Percentiles rank a stretch among this genome's conserved stretches.
Evolutionary conservation across 495 filamentous ascomycete species (phyloP).

Genomic region (Viridothelium virens): DNA sequence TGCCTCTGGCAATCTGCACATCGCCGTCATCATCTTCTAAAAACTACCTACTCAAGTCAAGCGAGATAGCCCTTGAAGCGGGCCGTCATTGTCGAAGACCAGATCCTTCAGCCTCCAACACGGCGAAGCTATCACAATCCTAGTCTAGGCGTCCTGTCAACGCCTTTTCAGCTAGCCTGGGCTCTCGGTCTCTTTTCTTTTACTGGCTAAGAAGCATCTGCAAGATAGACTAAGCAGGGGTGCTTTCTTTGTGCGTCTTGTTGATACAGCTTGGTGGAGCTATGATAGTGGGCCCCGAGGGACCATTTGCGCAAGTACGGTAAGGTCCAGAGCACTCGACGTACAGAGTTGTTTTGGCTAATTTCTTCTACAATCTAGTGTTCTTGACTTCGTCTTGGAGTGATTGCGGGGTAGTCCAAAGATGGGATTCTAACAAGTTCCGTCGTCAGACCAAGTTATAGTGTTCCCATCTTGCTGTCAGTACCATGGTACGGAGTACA

Average conservation of each 20-base stretch:
- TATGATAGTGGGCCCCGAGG: too few species aligned
- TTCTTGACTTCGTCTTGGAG: not conserved
- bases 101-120: too few species aligned
- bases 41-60: not conserved
- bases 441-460: not conserved
- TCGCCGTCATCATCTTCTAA: conserved; percentile 3
- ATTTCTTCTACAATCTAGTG: not conserved
- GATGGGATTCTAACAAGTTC: not conserved
- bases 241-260: too few species aligned
- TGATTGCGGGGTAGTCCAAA: not conserved
- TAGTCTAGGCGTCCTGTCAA: too few species aligned
- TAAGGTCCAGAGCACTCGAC: too few species aligned
- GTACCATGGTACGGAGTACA: not conserved
- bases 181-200: not conserved
- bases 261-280: not conserved
- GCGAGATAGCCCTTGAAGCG: not conserved
- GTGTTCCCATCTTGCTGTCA: not conserved
- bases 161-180: not conserved
- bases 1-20: not conserved
- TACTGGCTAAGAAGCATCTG: too few species aligned
- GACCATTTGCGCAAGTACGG: too few species aligned
- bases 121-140: too few species aligned
- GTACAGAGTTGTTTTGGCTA: not conserved
- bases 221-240: too few species aligned
- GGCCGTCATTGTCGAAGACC: not conserved